A percentile compares a stretch with the other conserved stretches of the same genome.
phyloP scores from a whole-genome alignment of 768 basidiomycete genomes.

The Mrakia gelida region DNA sequence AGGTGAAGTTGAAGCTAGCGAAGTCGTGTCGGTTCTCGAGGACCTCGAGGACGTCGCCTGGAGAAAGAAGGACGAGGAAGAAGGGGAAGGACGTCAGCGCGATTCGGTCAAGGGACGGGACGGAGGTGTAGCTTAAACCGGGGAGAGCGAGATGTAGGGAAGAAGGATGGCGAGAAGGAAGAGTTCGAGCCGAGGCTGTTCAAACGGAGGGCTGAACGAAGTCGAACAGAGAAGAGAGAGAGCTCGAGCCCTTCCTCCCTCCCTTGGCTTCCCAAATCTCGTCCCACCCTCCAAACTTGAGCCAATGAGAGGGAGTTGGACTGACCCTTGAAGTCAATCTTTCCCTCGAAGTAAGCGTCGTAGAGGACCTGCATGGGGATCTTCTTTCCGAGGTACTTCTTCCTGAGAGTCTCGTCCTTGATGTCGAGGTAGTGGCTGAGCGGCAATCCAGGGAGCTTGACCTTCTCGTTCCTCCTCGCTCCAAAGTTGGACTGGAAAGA shows the following conservation, averaged over 20 bases:
- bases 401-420: conserved; percentile 74
- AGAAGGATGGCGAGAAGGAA: too few relatives aligned
- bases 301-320: conserved; percentile 14
- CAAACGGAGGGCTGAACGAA: too few relatives aligned
- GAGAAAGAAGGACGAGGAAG: background rate
- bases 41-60: conserved; percentile 88
- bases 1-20: conserved; percentile 85
- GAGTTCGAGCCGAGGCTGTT: too few relatives aligned
- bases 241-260: background rate
- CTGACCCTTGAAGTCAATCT: conserved; percentile 91
- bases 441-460: conserved; percentile 73
- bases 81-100: background rate
- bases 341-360: conserved; percentile 94
- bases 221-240: background rate
- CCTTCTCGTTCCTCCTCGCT: conserved; percentile 68
- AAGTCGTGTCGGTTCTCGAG: conserved; percentile 95
- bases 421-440: conserved; percentile 88
- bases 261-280: background rate
- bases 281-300: background rate
- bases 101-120: background rate
- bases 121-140: background rate
- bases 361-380: conserved; percentile 98
- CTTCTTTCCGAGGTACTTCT: conserved; percentile 76
- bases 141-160: too few relatives aligned
- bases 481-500: conserved; percentile 77